Evolutionary conservation across 306 rosid genomes (phyloP), one percentile per base, ranked within the genome.

Genomic region (Gillenia trifoliata): DNA sequence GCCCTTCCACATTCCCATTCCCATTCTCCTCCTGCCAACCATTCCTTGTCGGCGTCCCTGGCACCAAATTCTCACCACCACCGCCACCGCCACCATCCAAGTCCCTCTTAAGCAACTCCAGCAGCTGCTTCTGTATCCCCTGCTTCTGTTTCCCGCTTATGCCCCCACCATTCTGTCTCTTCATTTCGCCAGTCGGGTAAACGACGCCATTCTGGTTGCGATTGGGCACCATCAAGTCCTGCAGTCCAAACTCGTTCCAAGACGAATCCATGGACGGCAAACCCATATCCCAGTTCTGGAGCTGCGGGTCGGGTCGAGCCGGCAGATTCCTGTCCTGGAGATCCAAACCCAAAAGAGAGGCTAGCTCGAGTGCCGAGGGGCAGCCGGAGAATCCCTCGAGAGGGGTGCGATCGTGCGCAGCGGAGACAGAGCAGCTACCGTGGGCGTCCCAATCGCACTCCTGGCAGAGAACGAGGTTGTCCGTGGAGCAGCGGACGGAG

Each of bases 371-470:
- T 2, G 84, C 76, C 2, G 92, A 80, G 11, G 92, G 95, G 66
- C 90, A 87, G 6, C 95, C 95, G 19, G 85, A 68, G 78, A 89
- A 89, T 9, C 84, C 88, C 1, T 89, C 81, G 19, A 89, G 12
- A 9, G 85, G 73, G 49, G 45, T 54, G 4, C 88, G 89, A 25
- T 80, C 78, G 75, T 87, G 95, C 0, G 86, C 79, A 52, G 78
- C 77, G 25, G 89, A 80, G 52, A 77, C 69, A 13, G 88, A 79
- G 66, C 83, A 83, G 73, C 64, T 76, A 6, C 81, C 89, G 71
- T 87, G 92, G 49, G 90, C 83, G 55, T 89, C 85, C 85, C 83
- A 85, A 66, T 89, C 89, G 67, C 95, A 89, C 57, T 84, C 84
- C 28, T 82, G 87, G 78, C 92, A 89, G 65, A 89, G 95, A 10